phyloP scores from a whole-genome alignment of 2,329 filamentous ascomycete species.

The Akanthomyces lecanii region DNA sequence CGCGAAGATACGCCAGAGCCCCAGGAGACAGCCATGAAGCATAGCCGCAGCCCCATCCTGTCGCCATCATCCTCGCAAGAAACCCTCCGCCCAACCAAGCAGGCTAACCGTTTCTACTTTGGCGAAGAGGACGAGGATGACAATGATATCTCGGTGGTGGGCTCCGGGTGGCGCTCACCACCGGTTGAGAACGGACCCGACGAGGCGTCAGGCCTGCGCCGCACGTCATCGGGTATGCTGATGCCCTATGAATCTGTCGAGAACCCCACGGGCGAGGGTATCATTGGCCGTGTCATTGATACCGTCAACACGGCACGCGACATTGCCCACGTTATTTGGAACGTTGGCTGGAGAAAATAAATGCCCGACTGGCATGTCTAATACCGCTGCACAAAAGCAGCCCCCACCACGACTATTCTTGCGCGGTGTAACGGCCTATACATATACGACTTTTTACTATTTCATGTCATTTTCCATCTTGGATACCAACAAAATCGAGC shows the following conservation, averaged over 20 bases:
- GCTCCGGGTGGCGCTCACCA: slow-evolving; percentile 31
- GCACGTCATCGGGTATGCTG: slow-evolving; percentile 84
- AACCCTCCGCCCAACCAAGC: slow-evolving; percentile 67
- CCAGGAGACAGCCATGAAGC: slow-evolving; percentile 58
- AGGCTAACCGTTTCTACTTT: slow-evolving; percentile 60
- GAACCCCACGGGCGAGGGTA: slow-evolving; percentile 52
- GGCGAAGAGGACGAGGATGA: slow-evolving; percentile 57
- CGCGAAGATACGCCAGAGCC: slow-evolving; percentile 70
- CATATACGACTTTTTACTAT: neutral
- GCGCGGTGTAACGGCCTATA: neutral
- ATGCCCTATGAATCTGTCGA: slow-evolving; percentile 82
- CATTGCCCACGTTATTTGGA: slow-evolving; percentile 69
- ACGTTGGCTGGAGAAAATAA: slow-evolving; percentile 60
- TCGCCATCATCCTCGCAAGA: slow-evolving; percentile 80
- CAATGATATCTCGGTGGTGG: slow-evolving; percentile 30
- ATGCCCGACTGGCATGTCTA: slow-evolving; percentile 12
- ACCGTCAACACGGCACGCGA: slow-evolving; percentile 71
- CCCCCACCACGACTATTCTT: neutral
- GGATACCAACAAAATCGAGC: slow-evolving; percentile 13
- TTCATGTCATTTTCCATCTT: slow-evolving; percentile 13
- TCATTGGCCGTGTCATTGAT: slow-evolving; percentile 77
- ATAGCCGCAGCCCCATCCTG: slow-evolving; percentile 51
- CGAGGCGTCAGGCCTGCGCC: slow-evolving; percentile 60
- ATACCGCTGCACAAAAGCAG: neutral
- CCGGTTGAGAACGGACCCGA: slow-evolving; percentile 36